phyloP scores from a whole-genome alignment of 768 basidiomycete species.

The Mrakia hoshinonis region DNA sequence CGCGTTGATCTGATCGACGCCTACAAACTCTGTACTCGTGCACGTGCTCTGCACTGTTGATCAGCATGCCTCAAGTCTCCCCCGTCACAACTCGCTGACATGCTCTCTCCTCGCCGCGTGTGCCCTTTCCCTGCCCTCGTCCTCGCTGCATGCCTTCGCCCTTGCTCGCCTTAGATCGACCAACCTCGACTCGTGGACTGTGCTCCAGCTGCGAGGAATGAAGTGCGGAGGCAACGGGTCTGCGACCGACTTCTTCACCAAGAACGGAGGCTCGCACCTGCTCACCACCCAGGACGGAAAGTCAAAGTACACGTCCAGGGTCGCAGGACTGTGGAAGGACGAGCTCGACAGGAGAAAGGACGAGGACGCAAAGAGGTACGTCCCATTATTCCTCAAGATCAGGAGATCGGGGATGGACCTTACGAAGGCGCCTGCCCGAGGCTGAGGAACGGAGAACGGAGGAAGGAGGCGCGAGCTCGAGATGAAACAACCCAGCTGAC shows the following conservation, averaged over 20 bases:
- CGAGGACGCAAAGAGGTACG: conserved; percentile 64
- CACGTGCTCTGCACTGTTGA: too few relatives aligned
- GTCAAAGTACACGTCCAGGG: conserved; percentile 77
- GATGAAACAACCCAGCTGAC: not conserved
- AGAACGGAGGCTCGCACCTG: conserved; percentile 67
- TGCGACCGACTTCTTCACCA: conserved; percentile 79
- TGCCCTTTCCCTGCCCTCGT: conserved; percentile 20
- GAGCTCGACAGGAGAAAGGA: conserved; percentile 71
- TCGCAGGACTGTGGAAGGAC: conserved; percentile 83
- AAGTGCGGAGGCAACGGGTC: conserved; percentile 88
- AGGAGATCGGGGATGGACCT: not conserved
- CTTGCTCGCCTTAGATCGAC: conserved; percentile 75
- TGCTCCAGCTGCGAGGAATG: conserved; percentile 84
- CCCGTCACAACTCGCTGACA: not conserved
- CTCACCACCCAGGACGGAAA: conserved; percentile 67
- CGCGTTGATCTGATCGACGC: too few relatives aligned
- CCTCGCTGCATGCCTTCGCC: not conserved
- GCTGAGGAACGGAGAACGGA: too few relatives aligned
- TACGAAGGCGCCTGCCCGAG: too few relatives aligned
- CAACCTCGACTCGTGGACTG: conserved; percentile 90
- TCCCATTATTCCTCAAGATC: conserved; percentile 16
- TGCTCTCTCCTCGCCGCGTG: not conserved
- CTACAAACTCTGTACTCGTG: too few relatives aligned
- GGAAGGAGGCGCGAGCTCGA: too few relatives aligned
- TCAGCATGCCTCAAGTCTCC: too few relatives aligned